Evolutionary conservation across 768 basidiomycete species (phyloP).

Genomic region (Daedaleopsis sinensis): DNA sequence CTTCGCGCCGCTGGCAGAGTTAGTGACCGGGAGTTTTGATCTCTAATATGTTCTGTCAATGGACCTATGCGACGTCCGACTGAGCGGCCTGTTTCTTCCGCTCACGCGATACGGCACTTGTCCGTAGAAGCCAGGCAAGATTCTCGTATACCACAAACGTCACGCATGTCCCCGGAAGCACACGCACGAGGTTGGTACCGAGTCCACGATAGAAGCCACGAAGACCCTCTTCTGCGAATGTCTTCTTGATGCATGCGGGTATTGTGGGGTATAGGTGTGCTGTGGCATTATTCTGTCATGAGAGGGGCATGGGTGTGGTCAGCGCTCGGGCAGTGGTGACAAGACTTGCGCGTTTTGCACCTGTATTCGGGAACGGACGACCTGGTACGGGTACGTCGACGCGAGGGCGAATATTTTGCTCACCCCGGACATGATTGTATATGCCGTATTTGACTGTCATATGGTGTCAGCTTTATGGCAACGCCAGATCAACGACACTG

Average conservation of each 20-base stretch:
- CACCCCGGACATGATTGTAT: conserved; percentile 89
- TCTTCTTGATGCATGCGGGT: conserved; percentile 74
- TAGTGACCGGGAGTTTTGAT: too few species aligned
- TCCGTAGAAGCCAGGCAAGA: conserved; percentile 78
- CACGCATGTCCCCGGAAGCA: conserved; percentile 95
- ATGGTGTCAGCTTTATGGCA: neutral
- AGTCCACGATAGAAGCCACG: conserved; percentile 94
- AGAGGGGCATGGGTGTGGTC: neutral
- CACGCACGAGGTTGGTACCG: conserved; percentile 90
- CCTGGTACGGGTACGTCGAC: conserved; percentile 96
- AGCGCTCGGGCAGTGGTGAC: neutral
- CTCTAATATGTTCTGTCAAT: neutral
- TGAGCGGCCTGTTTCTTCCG: conserved; percentile 6
- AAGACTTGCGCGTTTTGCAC: conserved; percentile 42
- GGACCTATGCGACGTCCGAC: neutral
- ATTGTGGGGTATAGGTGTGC: conserved; percentile 80
- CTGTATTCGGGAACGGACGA: conserved; percentile 91
- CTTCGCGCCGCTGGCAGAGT: too few species aligned
- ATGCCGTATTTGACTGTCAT: conserved; percentile 82
- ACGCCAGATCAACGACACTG: conserved; percentile 32
- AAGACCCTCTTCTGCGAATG: conserved; percentile 80
- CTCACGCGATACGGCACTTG: conserved; percentile 60
- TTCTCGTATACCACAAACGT: conserved; percentile 99
- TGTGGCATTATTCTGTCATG: conserved; percentile 64
- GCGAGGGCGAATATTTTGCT: conserved; percentile 87